phyloP scores from a whole-genome alignment of 345 rosid genomes.

The Populus nigra region DNA sequence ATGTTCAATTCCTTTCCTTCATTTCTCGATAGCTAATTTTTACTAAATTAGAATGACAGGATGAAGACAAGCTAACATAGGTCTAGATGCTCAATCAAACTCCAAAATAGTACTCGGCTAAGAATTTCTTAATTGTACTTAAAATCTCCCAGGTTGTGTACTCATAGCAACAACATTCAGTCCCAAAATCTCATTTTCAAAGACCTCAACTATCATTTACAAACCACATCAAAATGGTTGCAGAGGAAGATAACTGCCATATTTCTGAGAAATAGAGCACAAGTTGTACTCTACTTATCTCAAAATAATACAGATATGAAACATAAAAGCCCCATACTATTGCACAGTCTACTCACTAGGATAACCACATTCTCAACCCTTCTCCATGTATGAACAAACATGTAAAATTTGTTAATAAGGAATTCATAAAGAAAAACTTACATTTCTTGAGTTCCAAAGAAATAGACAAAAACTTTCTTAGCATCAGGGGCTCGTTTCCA shows the following conservation, averaged over 20 bases:
- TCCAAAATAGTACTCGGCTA: not conserved
- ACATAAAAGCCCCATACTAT: not conserved
- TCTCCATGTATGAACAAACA: slow-evolving; percentile 1
- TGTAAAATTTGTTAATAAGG: too few relatives aligned
- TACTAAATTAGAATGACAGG: not conserved
- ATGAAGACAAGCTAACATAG: not conserved
- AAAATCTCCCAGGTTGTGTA: not conserved
- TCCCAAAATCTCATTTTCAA: not conserved
- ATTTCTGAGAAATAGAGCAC: not conserved
- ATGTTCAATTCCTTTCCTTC: not conserved
- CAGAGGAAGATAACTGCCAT: not conserved
- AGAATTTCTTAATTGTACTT: not conserved
- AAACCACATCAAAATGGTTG: not conserved
- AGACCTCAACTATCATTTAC: not conserved
- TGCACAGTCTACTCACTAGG: not conserved
- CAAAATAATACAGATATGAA: not conserved
- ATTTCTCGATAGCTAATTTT: not conserved
- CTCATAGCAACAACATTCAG: not conserved
- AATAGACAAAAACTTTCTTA: slow-evolving; percentile 74
- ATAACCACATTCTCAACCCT: not conserved
- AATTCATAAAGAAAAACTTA: slow-evolving; percentile 37
- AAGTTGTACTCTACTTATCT: not conserved
- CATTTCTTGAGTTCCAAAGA: slow-evolving; percentile 92
- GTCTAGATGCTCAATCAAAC: not conserved
- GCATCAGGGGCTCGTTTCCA: slow-evolving; percentile 70